Percentiles rank a stretch among this genome's conserved stretches.
phyloP scores from a whole-genome alignment of 805 yeast genomes.

The Pichia pseudocactophila region DNA sequence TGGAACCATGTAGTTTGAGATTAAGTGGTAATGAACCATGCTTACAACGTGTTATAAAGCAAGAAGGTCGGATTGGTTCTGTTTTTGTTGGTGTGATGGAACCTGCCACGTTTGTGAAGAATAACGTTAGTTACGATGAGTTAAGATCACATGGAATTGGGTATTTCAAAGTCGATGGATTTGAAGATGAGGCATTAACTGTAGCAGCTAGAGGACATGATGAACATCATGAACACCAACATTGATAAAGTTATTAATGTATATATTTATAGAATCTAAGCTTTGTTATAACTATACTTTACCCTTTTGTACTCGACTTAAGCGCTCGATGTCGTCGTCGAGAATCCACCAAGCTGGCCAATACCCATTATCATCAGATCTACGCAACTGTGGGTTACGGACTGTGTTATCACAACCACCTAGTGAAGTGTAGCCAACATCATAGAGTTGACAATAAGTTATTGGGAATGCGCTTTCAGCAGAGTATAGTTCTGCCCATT shows the following conservation, averaged over 20 bases:
- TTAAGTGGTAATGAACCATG: constrained; percentile 89
- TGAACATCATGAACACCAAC: not conserved
- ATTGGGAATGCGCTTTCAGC: constrained; percentile 30
- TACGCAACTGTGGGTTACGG: constrained; percentile 54
- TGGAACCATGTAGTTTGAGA: constrained; percentile 93
- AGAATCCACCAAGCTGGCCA: constrained; percentile 50
- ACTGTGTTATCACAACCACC: constrained; percentile 71
- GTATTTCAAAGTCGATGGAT: constrained; percentile 77
- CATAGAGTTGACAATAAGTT: constrained; percentile 66
- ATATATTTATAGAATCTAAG: not conserved
- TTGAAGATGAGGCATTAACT: constrained; percentile 55
- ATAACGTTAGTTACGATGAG: constrained; percentile 54
- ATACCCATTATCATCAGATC: constrained; percentile 17
- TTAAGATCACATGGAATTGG: constrained; percentile 51
- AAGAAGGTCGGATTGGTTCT: constrained; percentile 29
- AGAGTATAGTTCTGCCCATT: constrained; percentile 36
- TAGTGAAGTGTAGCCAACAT: constrained; percentile 77
- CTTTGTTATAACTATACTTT: constrained; percentile 12
- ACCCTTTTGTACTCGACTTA: constrained; percentile 24
- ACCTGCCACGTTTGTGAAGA: constrained; percentile 80
- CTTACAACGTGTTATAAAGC: constrained; percentile 57
- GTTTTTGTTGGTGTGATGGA: constrained; percentile 90
- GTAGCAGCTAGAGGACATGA: constrained; percentile 70
- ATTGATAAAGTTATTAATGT: not conserved
- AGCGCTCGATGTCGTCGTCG: constrained; percentile 53